Conservation (phyloP, 75 land plant genomes). For the Ceratopteris richardii region DNA sequence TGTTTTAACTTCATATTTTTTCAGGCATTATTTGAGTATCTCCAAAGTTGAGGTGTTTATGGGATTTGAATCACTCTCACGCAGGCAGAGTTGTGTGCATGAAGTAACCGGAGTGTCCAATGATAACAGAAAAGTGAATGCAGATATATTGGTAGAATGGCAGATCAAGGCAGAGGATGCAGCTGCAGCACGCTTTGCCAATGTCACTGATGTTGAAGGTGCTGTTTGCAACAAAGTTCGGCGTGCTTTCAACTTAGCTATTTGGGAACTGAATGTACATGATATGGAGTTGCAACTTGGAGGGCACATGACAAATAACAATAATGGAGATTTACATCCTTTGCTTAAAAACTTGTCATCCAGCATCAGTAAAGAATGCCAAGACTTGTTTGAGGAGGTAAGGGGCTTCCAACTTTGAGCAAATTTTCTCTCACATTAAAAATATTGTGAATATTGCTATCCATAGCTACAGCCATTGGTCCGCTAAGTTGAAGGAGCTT, state of each 20-base stretch:
- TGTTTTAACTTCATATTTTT: too few species aligned
- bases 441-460: too few species aligned
- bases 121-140: constrained; percentile 1
- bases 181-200: constrained; percentile 5
- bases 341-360: background rate
- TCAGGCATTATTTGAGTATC: constrained; percentile 9
- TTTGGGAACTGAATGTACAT: background rate
- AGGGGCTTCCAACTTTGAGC: too few species aligned
- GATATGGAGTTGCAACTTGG: background rate
- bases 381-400: constrained; percentile 2
- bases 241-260: background rate
- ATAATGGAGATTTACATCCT: background rate
- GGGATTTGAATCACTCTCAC: constrained; percentile 11
- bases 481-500: too few species aligned
- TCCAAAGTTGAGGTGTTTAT: constrained; percentile 12
- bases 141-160: constrained; percentile 6
- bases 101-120: constrained; percentile 2
- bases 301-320: background rate
- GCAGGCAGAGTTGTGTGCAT: background rate
- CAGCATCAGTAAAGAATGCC: background rate
- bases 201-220: constrained; percentile 8
- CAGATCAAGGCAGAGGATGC: constrained; percentile 7
- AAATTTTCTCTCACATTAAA: too few species aligned
- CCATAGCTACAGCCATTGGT: too few species aligned
- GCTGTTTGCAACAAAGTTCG: constrained; percentile 3